These are phyloP conservation scores for Amborella trichopoda DNA, from an alignment of 164 flowering plant species.

Conservation along the genomic window DNA sequence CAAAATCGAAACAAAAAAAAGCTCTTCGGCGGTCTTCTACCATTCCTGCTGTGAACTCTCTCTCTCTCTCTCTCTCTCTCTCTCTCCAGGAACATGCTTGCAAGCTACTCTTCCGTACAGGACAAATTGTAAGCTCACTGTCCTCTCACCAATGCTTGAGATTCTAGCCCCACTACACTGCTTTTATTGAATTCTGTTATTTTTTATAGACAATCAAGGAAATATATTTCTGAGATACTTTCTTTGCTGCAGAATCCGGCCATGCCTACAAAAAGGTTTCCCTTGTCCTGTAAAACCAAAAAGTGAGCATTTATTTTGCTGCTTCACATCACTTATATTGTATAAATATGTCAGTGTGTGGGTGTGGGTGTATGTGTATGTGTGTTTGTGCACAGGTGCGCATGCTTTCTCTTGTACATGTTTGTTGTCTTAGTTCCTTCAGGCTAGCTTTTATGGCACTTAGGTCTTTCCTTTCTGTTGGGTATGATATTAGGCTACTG, in stretches of 20 bases:
- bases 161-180: background rate
- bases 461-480: too few relatives aligned
- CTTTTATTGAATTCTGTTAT: background rate
- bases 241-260: constrained; percentile 1
- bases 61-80: background rate
- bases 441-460: too few relatives aligned
- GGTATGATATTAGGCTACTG: too few relatives aligned
- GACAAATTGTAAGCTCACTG: constrained; percentile 4
- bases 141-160: background rate
- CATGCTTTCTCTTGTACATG: too few relatives aligned
- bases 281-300: constrained; percentile 19
- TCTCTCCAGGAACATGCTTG: constrained; percentile 7
- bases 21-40: background rate
- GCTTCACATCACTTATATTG: background rate
- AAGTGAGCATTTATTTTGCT: constrained; percentile 15
- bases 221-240: background rate
- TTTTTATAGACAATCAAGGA: background rate
- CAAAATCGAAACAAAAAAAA: too few relatives aligned
- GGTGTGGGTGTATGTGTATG: background rate
- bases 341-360: background rate
- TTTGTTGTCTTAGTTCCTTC: too few relatives aligned
- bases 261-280: constrained; percentile 23
- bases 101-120: constrained; percentile 3
- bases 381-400: too few relatives aligned
- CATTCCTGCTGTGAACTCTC: background rate